Percentiles rank a stretch among this genome's conserved stretches.
phyloP scores from a whole-genome alignment of 805 yeast genomes.

The Metschnikowia hibisci region DNA sequence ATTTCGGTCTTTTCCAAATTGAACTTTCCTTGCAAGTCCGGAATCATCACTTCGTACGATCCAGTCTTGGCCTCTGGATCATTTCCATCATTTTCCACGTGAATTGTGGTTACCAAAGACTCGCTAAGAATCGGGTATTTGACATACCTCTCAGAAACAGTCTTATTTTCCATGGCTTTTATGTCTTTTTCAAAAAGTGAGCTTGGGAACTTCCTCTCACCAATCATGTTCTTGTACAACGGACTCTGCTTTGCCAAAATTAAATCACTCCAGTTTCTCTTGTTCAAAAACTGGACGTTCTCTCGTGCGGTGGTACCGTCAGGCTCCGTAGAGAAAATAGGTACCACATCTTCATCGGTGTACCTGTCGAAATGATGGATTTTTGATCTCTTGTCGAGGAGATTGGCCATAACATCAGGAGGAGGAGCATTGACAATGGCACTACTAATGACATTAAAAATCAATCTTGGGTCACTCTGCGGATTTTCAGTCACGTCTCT shows the following conservation, averaged over 20 bases:
- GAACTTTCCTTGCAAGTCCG: slow-evolving; percentile 44
- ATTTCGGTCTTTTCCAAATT: slow-evolving; percentile 28
- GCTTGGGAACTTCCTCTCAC: slow-evolving; percentile 39
- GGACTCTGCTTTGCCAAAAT: slow-evolving; percentile 45
- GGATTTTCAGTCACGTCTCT: slow-evolving; percentile 45
- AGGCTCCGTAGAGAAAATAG: slow-evolving; percentile 59
- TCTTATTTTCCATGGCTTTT: slow-evolving; percentile 7
- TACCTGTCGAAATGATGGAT: slow-evolving; percentile 61
- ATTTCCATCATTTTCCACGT: slow-evolving; percentile 61
- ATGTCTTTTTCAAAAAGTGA: slow-evolving; percentile 25
- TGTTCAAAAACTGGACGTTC: slow-evolving; percentile 56
- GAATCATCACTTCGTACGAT: slow-evolving; percentile 69
- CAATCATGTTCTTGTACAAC: slow-evolving; percentile 19
- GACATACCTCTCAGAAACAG: slow-evolving; percentile 27
- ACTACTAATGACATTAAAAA: slow-evolving; percentile 81
- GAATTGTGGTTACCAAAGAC: slow-evolving; percentile 64
- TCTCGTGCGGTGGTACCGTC: slow-evolving; percentile 42
- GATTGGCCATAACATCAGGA: slow-evolving; percentile 75
- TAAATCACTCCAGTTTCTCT: slow-evolving; percentile 70
- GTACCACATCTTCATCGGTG: slow-evolving; percentile 80
- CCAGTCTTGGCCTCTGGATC: slow-evolving; percentile 50
- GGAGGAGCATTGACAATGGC: slow-evolving; percentile 95
- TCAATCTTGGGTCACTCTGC: slow-evolving; percentile 66
- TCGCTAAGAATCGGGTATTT: slow-evolving; percentile 54
- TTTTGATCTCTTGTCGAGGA: slow-evolving; percentile 64